Conservation (phyloP, 2,329 filamentous ascomycete species). For the Calcarisporium arbuscula region DNA sequence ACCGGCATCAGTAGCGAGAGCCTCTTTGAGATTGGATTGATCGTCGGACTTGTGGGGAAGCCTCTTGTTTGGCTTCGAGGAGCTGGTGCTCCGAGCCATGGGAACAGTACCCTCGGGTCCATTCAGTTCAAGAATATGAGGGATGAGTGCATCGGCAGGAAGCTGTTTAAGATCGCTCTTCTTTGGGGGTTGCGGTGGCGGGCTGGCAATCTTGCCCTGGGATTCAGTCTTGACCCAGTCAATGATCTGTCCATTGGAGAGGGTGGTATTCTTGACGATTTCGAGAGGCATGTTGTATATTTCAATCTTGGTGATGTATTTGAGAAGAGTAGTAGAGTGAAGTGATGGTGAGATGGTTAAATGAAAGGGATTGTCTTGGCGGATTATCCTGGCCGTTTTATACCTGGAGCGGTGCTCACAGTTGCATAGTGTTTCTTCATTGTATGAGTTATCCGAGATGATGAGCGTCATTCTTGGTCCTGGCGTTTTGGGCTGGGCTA, state of each 20-base stretch:
- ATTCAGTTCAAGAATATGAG: neutral
- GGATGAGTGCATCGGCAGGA: neutral
- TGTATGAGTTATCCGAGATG: no score
- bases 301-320: no score
- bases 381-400: no score
- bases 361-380: no score
- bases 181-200: conserved; percentile 5
- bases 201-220: conserved; percentile 10
- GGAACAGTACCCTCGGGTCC: conserved; percentile 15
- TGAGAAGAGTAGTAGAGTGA: no score
- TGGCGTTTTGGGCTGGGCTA: no score
- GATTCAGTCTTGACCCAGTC: conserved; percentile 14
- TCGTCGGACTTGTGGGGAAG: conserved; percentile 2
- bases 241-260: conserved; percentile 10
- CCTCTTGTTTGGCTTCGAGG: conserved; percentile 9
- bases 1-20: neutral
- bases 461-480: no score
- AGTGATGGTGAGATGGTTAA: no score
- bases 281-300: no score
- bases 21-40: neutral
- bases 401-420: no score
- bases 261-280: conserved; percentile 10
- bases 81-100: conserved; percentile 9
- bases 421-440: no score
- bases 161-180: neutral